Base-by-base conservation (phyloP, 169 alveolate genomes). In the Toxoplasma gondii region DNA sequence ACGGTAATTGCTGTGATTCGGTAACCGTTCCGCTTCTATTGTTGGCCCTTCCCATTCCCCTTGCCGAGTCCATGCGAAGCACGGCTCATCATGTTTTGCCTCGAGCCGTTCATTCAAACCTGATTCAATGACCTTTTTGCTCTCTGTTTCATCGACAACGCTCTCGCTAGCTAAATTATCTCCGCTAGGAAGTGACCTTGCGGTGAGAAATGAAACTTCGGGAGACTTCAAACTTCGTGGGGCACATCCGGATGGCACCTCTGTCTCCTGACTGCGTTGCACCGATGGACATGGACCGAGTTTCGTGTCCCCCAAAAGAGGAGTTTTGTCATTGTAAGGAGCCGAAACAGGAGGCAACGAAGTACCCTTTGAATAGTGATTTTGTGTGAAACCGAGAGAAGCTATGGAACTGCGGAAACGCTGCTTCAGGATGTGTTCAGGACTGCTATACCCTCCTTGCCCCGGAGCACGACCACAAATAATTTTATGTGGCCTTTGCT, bases 371-470 rank as follows among this genome's bases (percentile, higher is more conserved):
- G 58, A 12, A 49, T 64, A 64, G 24, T 64, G 74, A 10, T 31
- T 31, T 31, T 27, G 24, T 27, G 24, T 16, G 74, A 64, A 27
- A 19, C 9, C 24, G 24, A 64, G 29, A 64, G 74, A 64, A 27
- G 90, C 90, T 67, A 4, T 36, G 24, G 53, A 43, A 39, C 69
- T 41, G 12, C 90, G 38, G n/a, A 36, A 41, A 12, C 90, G 90
- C 64, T 82, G 90, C 90, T 82, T 82, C 67, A 82, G 24, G 39
- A 82, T 82, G 90, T 82, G 90, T 36, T 82, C 36, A 7, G 90
- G 90, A 24, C 90, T 82, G 90, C 90, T 41, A 31, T 82, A 82
- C 69, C 90, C 43, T n/a, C 86, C 39, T 27, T 64, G 24, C 4
- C 7, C 74, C n/a, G 74, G 74, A 64, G n/a, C 74, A 31, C 31